Percentiles rank a stretch among this genome's conserved stretches.
Conservation (phyloP, 2,329 filamentous ascomycete genomes). For the Gnomoniopsis smithogilvyi region DNA sequence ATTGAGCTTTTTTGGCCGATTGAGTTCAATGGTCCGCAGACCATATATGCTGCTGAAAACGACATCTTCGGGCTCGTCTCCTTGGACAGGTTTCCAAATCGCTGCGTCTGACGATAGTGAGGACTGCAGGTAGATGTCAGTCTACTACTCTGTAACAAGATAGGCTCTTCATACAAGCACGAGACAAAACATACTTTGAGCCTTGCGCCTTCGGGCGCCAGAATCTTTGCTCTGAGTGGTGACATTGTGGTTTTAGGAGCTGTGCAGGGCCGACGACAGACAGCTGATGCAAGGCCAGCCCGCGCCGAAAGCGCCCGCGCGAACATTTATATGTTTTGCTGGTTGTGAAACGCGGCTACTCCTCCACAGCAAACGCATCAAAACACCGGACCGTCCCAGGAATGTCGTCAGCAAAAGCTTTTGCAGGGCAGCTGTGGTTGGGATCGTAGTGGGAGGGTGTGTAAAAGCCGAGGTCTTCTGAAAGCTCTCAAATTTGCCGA, state of each 20-base stretch:
- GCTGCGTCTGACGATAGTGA: conserved; percentile 1
- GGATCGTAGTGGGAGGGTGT: background rate
- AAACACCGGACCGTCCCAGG: conserved; percentile 1
- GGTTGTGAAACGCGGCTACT: background rate
- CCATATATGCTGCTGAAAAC: conserved; percentile 88
- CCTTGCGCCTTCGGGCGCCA: conserved; percentile 30
- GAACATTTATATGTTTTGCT: conserved; percentile 47
- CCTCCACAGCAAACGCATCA: conserved; percentile 1
- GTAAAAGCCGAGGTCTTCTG: conserved; percentile 2
- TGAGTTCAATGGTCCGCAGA: conserved; percentile 87
- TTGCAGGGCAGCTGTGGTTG: background rate
- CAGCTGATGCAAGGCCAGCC: conserved; percentile 47
- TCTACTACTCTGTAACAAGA: conserved; percentile 14
- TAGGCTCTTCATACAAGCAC: background rate
- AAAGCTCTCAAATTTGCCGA: conserved; percentile 15
- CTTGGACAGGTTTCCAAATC: conserved; percentile 51
- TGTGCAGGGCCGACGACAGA: conserved; percentile 37
- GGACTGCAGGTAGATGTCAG: conserved; percentile 8
- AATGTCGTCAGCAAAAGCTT: background rate
- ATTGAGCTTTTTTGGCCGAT: conserved; percentile 89
- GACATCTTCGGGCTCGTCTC: conserved; percentile 84
- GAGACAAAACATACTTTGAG: conserved; percentile 46
- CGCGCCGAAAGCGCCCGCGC: conserved; percentile 50
- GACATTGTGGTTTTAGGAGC: conserved; percentile 48
- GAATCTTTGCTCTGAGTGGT: conserved; percentile 77